Evolutionary conservation across 83 land plant species (phyloP), one percentile per base, ranked within the genome.

Genomic region (Diphasiastrum complanatum): DNA sequence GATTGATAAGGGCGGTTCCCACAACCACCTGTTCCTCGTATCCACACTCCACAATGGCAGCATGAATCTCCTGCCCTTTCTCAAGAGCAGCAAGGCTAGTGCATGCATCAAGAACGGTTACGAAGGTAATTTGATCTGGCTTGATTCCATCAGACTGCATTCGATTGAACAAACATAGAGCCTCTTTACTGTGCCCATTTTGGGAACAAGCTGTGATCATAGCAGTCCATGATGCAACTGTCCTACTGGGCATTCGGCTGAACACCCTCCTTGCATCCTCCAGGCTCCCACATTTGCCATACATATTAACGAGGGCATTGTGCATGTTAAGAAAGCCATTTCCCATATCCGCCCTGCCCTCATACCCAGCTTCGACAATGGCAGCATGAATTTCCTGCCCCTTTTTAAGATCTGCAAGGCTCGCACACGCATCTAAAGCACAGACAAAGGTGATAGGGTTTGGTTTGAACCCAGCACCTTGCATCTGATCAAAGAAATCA

Each of bases 121-220:
- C 45, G 24, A 59, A 33, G 20, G 62, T 59, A 25, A 59, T 24
- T 23, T 41, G 27, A 59, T 59, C 38, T 35, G 62, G 62, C 27
- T 59, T 22, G 30, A 59, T n/a, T 18, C 36, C 62, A 2, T 35
- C 29, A 45, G 1, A 28, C 22, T 12, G 62, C 52, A 59, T 59
- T 37, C 26, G 52, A n/a, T 40, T 27, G 25, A 34, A 40, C 14
- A 33, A 20, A 26, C 6, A 35, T 18, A 59, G 24, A 1, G 20
- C 48, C 45, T 59, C 51, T 16, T 34, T 37, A 22, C 33, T 19
- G 10, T 40, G 51, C 24, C 48, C 28, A 25, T 40, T 23, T 22
- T 59, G 27, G 11, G 45, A 23, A 40, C 26, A 37, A 8, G 28
- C 51, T 25, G 45, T 30, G 38, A 38, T 59, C 45, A 59, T 34